Evolutionary conservation across 2,329 filamentous ascomycete species (phyloP).

Genomic region (Zelopaecilomyces penicillatus): DNA sequence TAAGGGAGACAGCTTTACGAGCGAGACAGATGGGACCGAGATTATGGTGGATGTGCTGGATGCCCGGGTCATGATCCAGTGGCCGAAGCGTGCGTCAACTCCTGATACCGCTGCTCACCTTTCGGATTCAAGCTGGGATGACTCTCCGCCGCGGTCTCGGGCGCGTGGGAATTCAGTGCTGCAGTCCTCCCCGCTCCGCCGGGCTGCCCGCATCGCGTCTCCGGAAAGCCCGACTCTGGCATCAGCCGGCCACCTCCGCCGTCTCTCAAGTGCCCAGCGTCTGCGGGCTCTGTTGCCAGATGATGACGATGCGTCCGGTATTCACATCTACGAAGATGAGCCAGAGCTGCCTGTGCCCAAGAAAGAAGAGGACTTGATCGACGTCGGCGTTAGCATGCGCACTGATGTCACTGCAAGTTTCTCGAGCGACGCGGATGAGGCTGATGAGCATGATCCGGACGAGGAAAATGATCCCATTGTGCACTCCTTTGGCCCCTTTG

Average conservation of each 20-base stretch:
- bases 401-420: slow-evolving; percentile 45
- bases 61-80: slow-evolving; percentile 78
- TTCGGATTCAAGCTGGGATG: slow-evolving; percentile 66
- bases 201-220: slow-evolving; percentile 53
- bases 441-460: slow-evolving; percentile 65
- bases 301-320: slow-evolving; percentile 32
- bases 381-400: slow-evolving; percentile 36
- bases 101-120: slow-evolving; percentile 38
- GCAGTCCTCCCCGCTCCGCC: slow-evolving; percentile 53
- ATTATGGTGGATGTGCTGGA: slow-evolving; percentile 96
- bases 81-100: slow-evolving; percentile 55
- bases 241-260: slow-evolving; percentile 12
- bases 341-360: slow-evolving; percentile 31
- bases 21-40: slow-evolving; percentile 77
- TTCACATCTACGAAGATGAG: slow-evolving; percentile 63
- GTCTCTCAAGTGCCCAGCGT: slow-evolving; percentile 32
- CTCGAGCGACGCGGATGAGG: slow-evolving; percentile 45
- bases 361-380: slow-evolving; percentile 10
- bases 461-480: slow-evolving; percentile 94
- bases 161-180: slow-evolving; percentile 32
- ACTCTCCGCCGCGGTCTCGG: slow-evolving; percentile 40
- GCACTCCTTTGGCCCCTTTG: slow-evolving; percentile 86
- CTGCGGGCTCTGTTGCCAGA: slow-evolving; percentile 37
- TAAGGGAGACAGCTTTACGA: slow-evolving; percentile 85
- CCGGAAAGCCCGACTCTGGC: slow-evolving; percentile 61